These are phyloP conservation scores for Coffea eugenioides DNA, from an alignment of 257 asterid species.

Conservation along the genomic window DNA sequence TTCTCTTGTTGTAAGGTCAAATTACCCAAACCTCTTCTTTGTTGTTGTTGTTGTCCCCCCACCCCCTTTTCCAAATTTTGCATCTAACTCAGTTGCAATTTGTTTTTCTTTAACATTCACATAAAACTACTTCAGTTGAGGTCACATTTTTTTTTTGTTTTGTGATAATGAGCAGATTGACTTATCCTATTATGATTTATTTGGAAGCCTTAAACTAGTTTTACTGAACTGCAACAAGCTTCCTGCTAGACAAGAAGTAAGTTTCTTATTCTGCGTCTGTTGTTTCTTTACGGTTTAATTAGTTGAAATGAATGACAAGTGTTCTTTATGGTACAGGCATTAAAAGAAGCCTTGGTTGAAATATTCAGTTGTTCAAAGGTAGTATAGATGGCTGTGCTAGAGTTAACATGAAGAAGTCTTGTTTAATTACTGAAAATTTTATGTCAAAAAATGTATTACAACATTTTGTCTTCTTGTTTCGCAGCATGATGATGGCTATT, in stretches of 20 bases:
- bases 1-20: background rate
- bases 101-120: background rate
- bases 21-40: background rate
- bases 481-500: slow-evolving; percentile 43
- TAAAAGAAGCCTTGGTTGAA: slow-evolving; percentile 69
- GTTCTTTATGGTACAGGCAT: slow-evolving; percentile 44
- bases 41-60: background rate
- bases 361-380: slow-evolving; percentile 69
- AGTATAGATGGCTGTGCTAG: slow-evolving; percentile 4
- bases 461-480: background rate
- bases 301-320: slow-evolving; percentile 19
- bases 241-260: slow-evolving; percentile 73
- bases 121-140: background rate
- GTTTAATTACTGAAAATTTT: background rate
- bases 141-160: background rate
- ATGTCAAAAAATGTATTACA: background rate
- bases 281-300: slow-evolving; percentile 24
- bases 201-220: slow-evolving; percentile 77
- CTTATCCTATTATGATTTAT: slow-evolving; percentile 66
- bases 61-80: no score
- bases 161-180: slow-evolving; percentile 53
- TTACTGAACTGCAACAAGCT: slow-evolving; percentile 54
- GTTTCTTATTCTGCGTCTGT: background rate
- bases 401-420: slow-evolving; percentile 6
- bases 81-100: no score